Evolutionary conservation across 129 eudicot species (phyloP).

Genomic region (Artemisia argyi): DNA sequence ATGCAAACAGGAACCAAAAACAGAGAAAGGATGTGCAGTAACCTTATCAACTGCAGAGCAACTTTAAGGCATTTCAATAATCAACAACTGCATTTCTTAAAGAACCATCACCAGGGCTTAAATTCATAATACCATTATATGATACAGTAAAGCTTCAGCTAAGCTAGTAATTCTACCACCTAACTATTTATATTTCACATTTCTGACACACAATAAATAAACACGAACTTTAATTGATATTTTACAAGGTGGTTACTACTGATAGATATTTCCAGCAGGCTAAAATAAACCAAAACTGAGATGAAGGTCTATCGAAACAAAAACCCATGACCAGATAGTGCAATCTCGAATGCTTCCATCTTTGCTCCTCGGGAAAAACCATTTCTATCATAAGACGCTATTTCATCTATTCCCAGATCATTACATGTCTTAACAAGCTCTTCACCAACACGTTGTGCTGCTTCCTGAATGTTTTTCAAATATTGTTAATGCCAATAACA

Average conservation of each 20-base stretch:
- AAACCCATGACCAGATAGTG: constrained; percentile 76
- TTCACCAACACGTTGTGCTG: constrained; percentile 80
- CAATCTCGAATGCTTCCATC: constrained; percentile 87
- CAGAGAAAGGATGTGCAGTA: too few species aligned
- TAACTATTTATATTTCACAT: neutral
- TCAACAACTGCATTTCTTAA: too few species aligned
- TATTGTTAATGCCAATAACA: neutral
- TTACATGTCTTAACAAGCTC: constrained; percentile 80
- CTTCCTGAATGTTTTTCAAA: constrained; percentile 56
- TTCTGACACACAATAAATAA: constrained; percentile 6
- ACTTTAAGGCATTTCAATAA: too few species aligned
- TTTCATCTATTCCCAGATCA: constrained; percentile 67
- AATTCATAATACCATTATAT: too few species aligned
- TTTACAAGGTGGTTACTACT: constrained; percentile 19
- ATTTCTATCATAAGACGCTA: constrained; percentile 73
- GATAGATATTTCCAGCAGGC: neutral
- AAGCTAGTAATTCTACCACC: too few species aligned
- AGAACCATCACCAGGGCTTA: too few species aligned
- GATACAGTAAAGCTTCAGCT: too few species aligned
- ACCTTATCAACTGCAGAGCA: too few species aligned
- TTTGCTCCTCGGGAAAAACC: constrained; percentile 70
- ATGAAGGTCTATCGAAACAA: constrained; percentile 40
- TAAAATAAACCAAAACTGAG: neutral
- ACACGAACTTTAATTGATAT: neutral
- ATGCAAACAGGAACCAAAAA: too few species aligned